A percentile compares a stretch with the other conserved stretches of the same genome.
Evolutionary conservation across 495 filamentous ascomycete genomes (phyloP).

Genomic region (Aspergillus bridgeri): DNA sequence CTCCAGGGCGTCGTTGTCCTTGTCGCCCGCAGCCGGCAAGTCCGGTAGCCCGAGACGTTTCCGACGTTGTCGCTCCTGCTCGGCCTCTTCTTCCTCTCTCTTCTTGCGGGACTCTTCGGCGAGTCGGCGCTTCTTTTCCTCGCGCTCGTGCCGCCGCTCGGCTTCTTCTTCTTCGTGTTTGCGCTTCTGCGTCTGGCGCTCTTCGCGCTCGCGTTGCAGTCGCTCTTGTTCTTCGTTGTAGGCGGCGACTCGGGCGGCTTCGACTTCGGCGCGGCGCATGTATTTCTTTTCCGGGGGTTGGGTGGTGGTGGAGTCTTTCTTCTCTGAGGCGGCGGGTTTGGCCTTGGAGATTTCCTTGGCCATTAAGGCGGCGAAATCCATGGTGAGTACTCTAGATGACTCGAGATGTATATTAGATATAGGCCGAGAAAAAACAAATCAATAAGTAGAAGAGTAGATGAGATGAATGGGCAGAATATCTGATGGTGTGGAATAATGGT

Average conservation of each 20-base stretch:
- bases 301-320: slow-evolving; percentile 19
- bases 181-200: slow-evolving; percentile 68
- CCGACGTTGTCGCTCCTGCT: slow-evolving; percentile 51
- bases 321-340: slow-evolving; percentile 41
- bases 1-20: slow-evolving; percentile 34
- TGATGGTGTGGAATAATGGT: neutral
- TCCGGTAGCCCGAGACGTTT: slow-evolving; percentile 68
- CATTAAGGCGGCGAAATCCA: slow-evolving; percentile 96
- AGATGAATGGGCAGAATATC: neutral
- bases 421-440: no score
- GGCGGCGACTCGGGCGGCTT: slow-evolving; percentile 74
- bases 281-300: slow-evolving; percentile 64
- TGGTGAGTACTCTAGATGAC: slow-evolving; percentile 50
- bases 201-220: slow-evolving; percentile 63
- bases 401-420: no score
- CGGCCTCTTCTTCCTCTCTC: slow-evolving; percentile 67
- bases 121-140: slow-evolving; percentile 74
- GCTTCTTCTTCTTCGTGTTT: slow-evolving; percentile 88
- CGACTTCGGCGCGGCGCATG: slow-evolving; percentile 78
- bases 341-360: slow-evolving; percentile 81
- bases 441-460: neutral
- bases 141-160: slow-evolving; percentile 59
- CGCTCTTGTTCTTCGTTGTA: slow-evolving; percentile 77
- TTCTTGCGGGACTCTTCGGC: slow-evolving; percentile 71
- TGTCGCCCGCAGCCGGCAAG: slow-evolving; percentile 44